A percentile compares a stretch with the other conserved stretches of the same genome.
Conservation (phyloP, 1,284 basidiomycete genomes). For the Pulchroboletus neoregius region DNA sequence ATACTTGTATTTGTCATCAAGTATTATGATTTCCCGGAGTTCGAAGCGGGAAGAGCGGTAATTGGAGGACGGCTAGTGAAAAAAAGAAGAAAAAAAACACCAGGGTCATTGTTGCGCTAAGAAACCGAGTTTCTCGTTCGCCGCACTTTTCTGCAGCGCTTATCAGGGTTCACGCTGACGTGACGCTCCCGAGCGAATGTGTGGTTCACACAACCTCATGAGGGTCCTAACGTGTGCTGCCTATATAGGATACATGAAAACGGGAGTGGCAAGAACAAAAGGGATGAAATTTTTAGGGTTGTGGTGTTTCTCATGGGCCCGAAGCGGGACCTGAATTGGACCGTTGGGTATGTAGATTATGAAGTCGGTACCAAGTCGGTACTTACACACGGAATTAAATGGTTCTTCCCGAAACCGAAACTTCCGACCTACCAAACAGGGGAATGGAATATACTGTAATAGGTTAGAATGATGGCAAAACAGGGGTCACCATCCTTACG, state of each 20-base stretch:
- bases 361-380: slow-evolving; percentile 2
- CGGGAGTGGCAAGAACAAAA: slow-evolving; percentile 10
- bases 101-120: not conserved
- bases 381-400: slow-evolving; percentile 9
- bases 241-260: slow-evolving; percentile 26
- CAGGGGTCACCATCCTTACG: slow-evolving; percentile 7
- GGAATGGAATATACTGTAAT: not conserved
- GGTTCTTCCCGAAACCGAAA: slow-evolving; percentile 3
- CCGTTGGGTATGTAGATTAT: not conserved
- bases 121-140: too few species aligned
- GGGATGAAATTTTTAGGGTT: slow-evolving; percentile 15
- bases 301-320: slow-evolving; percentile 1
- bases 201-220: slow-evolving; percentile 14
- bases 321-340: slow-evolving; percentile 2
- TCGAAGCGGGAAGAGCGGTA: not conserved
- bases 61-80: too few species aligned
- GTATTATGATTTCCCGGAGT: not conserved
- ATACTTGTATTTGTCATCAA: not conserved
- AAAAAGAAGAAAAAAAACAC: not conserved
- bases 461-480: not conserved
- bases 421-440: not conserved
- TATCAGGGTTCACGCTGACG: slow-evolving; percentile 18
- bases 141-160: too few species aligned
- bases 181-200: slow-evolving; percentile 9
- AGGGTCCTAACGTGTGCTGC: slow-evolving; percentile 9